These are phyloP conservation scores for Thielaviopsis musarum DNA, from an alignment of 2,329 filamentous ascomycete species.

Conservation along the genomic window DNA sequence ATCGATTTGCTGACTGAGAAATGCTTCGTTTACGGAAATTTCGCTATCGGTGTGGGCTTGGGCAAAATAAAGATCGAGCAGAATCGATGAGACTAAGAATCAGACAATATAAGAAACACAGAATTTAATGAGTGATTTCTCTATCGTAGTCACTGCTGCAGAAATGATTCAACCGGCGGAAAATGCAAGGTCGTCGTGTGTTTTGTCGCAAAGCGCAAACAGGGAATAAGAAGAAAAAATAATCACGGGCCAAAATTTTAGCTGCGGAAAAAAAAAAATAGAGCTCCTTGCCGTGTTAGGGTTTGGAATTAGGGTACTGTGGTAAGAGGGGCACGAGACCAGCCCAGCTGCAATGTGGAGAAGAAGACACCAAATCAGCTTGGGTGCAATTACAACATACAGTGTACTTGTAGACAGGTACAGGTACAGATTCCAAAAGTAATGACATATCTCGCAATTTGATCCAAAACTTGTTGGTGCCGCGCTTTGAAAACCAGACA, in stretches of 20 bases:
- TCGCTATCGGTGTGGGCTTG: background rate
- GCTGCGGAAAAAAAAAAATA: background rate
- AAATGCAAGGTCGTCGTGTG: background rate
- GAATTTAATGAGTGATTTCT: background rate
- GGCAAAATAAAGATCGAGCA: background rate
- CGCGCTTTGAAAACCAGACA: background rate
- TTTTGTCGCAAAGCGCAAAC: slow-evolving; percentile 4
- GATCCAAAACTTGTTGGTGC: background rate
- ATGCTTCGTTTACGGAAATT: background rate
- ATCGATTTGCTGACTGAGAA: too few species aligned
- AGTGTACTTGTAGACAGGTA: background rate
- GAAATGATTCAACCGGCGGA: background rate
- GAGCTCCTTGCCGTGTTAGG: background rate
- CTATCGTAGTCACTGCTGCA: background rate
- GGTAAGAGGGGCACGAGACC: background rate
- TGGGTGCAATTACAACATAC: too few species aligned
- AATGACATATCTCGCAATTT: too few species aligned
- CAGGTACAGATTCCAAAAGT: too few species aligned
- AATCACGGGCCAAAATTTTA: background rate
- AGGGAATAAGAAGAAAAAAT: background rate
- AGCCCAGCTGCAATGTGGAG: background rate
- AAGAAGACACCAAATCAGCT: background rate
- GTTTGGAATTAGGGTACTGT: background rate
- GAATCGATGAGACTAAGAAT: background rate
- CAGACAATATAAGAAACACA: background rate